These are phyloP conservation scores for Amylocystis lapponica DNA, from an alignment of 768 basidiomycete species.

Conservation along the genomic window DNA sequence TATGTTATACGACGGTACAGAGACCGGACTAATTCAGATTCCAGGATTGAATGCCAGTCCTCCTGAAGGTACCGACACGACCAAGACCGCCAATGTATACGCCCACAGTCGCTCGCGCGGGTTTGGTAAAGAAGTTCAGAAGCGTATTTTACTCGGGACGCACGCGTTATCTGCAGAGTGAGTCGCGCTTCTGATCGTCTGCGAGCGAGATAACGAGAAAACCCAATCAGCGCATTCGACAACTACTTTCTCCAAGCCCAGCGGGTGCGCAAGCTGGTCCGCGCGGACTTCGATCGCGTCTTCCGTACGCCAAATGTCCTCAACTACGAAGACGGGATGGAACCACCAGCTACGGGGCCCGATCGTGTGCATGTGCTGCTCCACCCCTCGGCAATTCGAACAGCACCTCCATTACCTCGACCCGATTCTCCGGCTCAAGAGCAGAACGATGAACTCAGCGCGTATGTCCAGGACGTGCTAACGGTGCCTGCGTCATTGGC, in stretches of 20 bases:
- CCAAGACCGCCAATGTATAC: constrained; percentile 52
- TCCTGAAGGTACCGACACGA: constrained; percentile 37
- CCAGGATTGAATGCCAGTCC: constrained; percentile 47
- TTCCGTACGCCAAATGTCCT: constrained; percentile 55
- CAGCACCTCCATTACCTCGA: constrained; percentile 57
- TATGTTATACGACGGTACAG: neutral
- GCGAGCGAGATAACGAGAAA: neutral
- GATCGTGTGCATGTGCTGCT: constrained; percentile 79
- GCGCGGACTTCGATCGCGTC: constrained; percentile 64
- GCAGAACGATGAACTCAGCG: constrained; percentile 30
- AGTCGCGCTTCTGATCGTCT: neutral
- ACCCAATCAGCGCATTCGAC: constrained; percentile 73
- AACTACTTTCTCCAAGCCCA: constrained; percentile 96
- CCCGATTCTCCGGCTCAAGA: neutral
- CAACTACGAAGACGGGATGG: neutral
- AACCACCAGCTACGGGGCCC: constrained; percentile 1
- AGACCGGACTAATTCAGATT: neutral
- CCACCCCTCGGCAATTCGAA: constrained; percentile 84
- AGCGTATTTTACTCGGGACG: constrained; percentile 83
- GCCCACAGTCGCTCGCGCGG: constrained; percentile 60
- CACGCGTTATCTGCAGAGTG: constrained; percentile 91
- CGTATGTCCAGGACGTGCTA: constrained; percentile 87
- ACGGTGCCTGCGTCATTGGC: constrained; percentile 91
- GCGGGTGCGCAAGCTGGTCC: constrained; percentile 65
- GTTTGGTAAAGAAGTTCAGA: constrained; percentile 82